phyloP scores from a whole-genome alignment of 2,329 filamentous ascomycete species.

The Phaeophleospora eucalypticola region DNA sequence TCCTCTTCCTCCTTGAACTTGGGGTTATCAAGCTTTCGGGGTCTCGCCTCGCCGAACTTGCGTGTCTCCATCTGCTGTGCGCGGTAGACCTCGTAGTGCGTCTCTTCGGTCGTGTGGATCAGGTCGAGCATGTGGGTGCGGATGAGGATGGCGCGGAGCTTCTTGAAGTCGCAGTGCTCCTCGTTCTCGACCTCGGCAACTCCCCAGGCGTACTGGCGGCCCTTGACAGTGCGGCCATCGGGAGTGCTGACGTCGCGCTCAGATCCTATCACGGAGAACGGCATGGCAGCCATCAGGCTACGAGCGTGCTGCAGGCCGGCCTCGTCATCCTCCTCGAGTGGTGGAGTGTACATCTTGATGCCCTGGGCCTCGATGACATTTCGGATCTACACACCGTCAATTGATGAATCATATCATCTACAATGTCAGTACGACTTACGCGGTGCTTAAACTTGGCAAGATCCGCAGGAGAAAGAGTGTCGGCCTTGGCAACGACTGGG shows the following conservation, averaged over 20 bases:
- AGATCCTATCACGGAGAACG: conserved; percentile 96
- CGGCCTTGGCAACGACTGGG: conserved; percentile 96
- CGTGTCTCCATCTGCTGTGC: conserved; percentile 99
- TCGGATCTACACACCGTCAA: conserved; percentile 63
- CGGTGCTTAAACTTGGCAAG: conserved; percentile 91
- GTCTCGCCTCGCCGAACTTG: conserved; percentile 97
- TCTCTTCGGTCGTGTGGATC: conserved; percentile 98
- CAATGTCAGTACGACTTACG: conserved; percentile 51
- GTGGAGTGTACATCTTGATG: conserved; percentile 99
- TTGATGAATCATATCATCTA: not conserved
- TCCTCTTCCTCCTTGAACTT: conserved; percentile 99
- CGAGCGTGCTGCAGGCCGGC: conserved; percentile 91
- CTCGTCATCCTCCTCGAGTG: conserved; percentile 96
- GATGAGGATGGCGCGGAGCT: conserved; percentile 96
- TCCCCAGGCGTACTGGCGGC: conserved; percentile 98
- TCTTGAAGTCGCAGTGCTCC: conserved; percentile 99
- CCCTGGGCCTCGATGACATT: conserved; percentile 95
- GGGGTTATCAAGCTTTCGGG: conserved; percentile 97
- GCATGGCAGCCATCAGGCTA: conserved; percentile 93
- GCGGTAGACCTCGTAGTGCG: conserved; percentile 98
- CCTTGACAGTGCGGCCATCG: conserved; percentile 96
- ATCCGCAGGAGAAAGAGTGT: conserved; percentile 90
- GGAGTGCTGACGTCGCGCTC: conserved; percentile 98
- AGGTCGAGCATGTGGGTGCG: conserved; percentile 96
- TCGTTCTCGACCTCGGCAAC: conserved; percentile 99